Percentiles rank a stretch among this genome's conserved stretches.
Conservation (phyloP, 352 stramenopile genomes). For the Peronosclerospora sorghi region DNA sequence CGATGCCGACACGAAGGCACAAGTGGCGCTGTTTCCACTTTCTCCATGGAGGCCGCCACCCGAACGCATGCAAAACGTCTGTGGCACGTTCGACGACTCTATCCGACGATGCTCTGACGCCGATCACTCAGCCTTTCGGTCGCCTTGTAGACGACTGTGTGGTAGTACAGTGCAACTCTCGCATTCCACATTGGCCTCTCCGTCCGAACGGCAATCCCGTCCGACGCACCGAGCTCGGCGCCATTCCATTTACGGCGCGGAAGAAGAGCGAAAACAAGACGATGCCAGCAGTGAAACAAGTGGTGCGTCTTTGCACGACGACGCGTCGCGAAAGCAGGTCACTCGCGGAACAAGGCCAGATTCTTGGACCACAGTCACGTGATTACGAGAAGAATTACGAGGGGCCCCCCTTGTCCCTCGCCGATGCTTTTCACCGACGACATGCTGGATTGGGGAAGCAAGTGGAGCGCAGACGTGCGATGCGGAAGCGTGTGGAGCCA, state of each 20-base stretch:
- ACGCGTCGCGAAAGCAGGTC: constrained; percentile 5
- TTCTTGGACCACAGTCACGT: too few species aligned
- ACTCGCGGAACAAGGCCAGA: constrained; percentile 9
- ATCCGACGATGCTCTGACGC: background rate
- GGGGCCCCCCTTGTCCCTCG: too few species aligned
- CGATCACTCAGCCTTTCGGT: too few species aligned
- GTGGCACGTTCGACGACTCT: background rate
- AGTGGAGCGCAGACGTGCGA: constrained; percentile 17
- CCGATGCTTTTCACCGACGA: constrained; percentile 45
- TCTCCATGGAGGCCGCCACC: constrained; percentile 14
- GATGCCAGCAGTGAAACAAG: constrained; percentile 12
- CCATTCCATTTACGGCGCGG: constrained; percentile 2
- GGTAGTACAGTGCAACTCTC: too few species aligned
- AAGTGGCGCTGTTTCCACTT: background rate
- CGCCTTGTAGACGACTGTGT: too few species aligned
- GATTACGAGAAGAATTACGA: too few species aligned
- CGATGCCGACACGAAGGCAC: constrained; percentile 15
- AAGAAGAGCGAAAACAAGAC: constrained; percentile 22
- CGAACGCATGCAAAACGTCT: constrained; percentile 10
- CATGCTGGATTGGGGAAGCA: constrained; percentile 46
- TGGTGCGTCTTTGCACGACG: constrained; percentile 1
- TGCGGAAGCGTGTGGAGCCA: constrained; percentile 21
- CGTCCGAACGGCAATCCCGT: background rate
- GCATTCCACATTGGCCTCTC: too few species aligned
- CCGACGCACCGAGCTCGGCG: background rate